Base-by-base conservation (phyloP, 148 eudicot species). In the Arbutus unedo region DNA sequence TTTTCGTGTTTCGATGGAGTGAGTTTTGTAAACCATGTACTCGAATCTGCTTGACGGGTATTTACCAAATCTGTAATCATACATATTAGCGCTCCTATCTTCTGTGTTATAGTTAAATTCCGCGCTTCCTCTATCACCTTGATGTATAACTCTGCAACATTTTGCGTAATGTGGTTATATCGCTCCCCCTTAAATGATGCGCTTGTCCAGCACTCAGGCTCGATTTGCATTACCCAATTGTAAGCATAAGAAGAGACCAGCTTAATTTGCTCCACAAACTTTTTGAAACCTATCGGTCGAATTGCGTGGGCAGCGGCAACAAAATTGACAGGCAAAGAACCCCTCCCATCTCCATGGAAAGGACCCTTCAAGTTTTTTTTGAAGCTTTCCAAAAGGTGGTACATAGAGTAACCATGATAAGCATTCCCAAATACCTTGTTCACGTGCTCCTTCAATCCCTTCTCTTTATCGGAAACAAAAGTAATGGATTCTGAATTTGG, bases 201-300 rank as follows among this genome's bases (percentile, higher is more conserved):
- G 81, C 72, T 82, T 0, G 91, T 85, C 90, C 90, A 90, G 70
- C 56, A 62, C 81, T 90, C 90, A 3, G 90, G 91, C 74, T 89
- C 91, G 57, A 89, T 79, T 76, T 90, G 87, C 81, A 81, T 86
- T n/a, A 90, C 85, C 92, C 92, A 90, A 84, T 89, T 86, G 48
- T 89, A 86, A 23, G 88, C 91, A 72, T 82, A 87, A 44, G 89
- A 68, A 53, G 87, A 90, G 9, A 90, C 87, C 73, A 66, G 86
- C 84, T 79, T 87, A 43, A 90, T 89, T 86, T 90, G 85, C 74
- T 89, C 91, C 0, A 78, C 79, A 71, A 74, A 84, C 79, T 83
- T 85, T 54, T 79, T 81, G 68, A 88, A 90, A 76, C 82, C 83
- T 68, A 21, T 75, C 23, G 80, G 86, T 31, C 88, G 88, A 80